A percentile compares a stretch with the other conserved stretches of the same genome.
Conservation (phyloP, 257 asterid species). For the Oldenlandia corymbosa region DNA sequence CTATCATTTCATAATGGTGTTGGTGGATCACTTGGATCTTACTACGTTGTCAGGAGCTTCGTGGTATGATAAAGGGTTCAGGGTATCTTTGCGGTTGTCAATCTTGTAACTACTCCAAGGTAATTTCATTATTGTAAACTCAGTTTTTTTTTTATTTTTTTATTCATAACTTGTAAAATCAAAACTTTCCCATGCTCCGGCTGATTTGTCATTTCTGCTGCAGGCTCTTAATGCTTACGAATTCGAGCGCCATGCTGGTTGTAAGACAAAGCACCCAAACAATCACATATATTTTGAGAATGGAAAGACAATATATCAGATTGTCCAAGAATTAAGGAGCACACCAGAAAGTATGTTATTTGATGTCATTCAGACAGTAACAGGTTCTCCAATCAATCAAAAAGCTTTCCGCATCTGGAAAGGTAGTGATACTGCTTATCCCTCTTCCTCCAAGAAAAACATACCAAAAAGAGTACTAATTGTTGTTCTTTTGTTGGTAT, state of each 20-base stretch:
- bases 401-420: slow-evolving; percentile 93
- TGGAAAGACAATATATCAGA: slow-evolving; percentile 88
- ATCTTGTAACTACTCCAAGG: slow-evolving; percentile 77
- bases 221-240: slow-evolving; percentile 89
- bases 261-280: slow-evolving; percentile 94
- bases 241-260: slow-evolving; percentile 90
- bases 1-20: slow-evolving; percentile 8
- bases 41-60: slow-evolving; percentile 53
- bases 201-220: slow-evolving; percentile 6
- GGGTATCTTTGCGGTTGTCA: slow-evolving; percentile 93
- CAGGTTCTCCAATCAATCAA: slow-evolving; percentile 90
- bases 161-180: not conserved
- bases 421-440: slow-evolving; percentile 40
- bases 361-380: slow-evolving; percentile 71
- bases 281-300: slow-evolving; percentile 87
- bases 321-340: slow-evolving; percentile 89
- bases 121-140: slow-evolving; percentile 22
- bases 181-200: not conserved
- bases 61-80: slow-evolving; percentile 83
- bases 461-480: not conserved
- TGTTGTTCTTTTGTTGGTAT: slow-evolving; percentile 11
- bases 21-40: slow-evolving; percentile 19
- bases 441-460: not conserved
- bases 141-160: not conserved
- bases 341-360: slow-evolving; percentile 68